phyloP scores from a whole-genome alignment of 2,329 filamentous ascomycete genomes.

The Corynespora cassiicola region DNA sequence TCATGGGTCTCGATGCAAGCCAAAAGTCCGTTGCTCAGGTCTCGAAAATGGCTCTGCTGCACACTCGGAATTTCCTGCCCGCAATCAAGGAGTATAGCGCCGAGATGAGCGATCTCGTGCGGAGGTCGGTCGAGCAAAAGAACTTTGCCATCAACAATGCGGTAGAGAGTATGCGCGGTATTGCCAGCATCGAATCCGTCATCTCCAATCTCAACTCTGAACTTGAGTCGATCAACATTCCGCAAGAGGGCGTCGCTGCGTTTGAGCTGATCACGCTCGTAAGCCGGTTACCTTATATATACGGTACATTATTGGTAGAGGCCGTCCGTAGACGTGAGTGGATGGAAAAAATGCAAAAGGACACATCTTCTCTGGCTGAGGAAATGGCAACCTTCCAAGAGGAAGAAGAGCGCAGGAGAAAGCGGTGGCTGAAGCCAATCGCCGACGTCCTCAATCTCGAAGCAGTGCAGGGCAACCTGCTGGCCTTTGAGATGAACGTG shows the following conservation, averaged over 20 bases:
- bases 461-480: constrained; percentile 69
- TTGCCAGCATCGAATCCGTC: constrained; percentile 79
- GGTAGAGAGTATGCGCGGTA: constrained; percentile 78
- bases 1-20: constrained; percentile 71
- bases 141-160: constrained; percentile 72
- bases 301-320: constrained; percentile 87
- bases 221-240: constrained; percentile 73
- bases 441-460: constrained; percentile 75
- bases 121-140: constrained; percentile 64
- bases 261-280: constrained; percentile 83
- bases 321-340: constrained; percentile 87
- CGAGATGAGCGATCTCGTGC: constrained; percentile 63
- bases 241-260: constrained; percentile 77
- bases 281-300: constrained; percentile 84
- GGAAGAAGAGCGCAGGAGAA: constrained; percentile 86
- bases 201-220: constrained; percentile 76
- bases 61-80: constrained; percentile 69
- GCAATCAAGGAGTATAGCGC: constrained; percentile 62
- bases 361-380: constrained; percentile 86
- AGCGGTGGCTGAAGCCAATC: constrained; percentile 88
- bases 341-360: constrained; percentile 85
- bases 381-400: constrained; percentile 93
- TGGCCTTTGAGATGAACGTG: constrained; percentile 84
- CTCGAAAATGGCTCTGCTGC: constrained; percentile 68
- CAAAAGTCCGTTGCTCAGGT: constrained; percentile 68